These are phyloP conservation scores for Lavandula angustifolia DNA, from an alignment of 257 asterid species.

Conservation along the genomic window DNA sequence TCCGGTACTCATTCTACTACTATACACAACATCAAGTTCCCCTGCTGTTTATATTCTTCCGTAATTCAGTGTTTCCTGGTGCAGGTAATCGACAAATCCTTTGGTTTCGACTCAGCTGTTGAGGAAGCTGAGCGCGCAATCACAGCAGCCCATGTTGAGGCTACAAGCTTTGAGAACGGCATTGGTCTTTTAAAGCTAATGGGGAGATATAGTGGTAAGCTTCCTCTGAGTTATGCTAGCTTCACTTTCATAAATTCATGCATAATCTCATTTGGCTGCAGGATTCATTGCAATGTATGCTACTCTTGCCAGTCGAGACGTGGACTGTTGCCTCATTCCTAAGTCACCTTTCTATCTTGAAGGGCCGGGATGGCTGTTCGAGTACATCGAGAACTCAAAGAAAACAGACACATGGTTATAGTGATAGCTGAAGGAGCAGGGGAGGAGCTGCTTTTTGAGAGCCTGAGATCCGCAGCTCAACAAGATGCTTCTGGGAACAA, in stretches of 20 bases:
- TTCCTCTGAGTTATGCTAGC: background rate
- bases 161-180: slow-evolving; percentile 87
- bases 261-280: slow-evolving; percentile 27
- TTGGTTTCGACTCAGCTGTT: slow-evolving; percentile 92
- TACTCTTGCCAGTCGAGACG: slow-evolving; percentile 92
- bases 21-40: background rate
- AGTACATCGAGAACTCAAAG: slow-evolving; percentile 76
- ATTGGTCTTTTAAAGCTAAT: slow-evolving; percentile 89
- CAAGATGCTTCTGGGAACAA: slow-evolving; percentile 85
- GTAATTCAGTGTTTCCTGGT: slow-evolving; percentile 12
- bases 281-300: slow-evolving; percentile 96
- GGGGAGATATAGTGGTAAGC: slow-evolving; percentile 86
- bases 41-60: background rate
- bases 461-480: slow-evolving; percentile 41
- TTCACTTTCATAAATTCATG: background rate
- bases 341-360: slow-evolving; percentile 91
- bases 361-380: slow-evolving; percentile 82
- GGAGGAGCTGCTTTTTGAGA: slow-evolving; percentile 73
- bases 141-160: slow-evolving; percentile 95
- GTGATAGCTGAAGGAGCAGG: slow-evolving; percentile 98
- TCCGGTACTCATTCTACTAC: slow-evolving; percentile 48
- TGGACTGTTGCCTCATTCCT: slow-evolving; percentile 92
- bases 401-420: slow-evolving; percentile 89
- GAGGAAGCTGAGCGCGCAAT: slow-evolving; percentile 99
- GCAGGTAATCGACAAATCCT: slow-evolving; percentile 88